Conservation (phyloP, 257 asterid species). For the Ehretia macrophylla region DNA sequence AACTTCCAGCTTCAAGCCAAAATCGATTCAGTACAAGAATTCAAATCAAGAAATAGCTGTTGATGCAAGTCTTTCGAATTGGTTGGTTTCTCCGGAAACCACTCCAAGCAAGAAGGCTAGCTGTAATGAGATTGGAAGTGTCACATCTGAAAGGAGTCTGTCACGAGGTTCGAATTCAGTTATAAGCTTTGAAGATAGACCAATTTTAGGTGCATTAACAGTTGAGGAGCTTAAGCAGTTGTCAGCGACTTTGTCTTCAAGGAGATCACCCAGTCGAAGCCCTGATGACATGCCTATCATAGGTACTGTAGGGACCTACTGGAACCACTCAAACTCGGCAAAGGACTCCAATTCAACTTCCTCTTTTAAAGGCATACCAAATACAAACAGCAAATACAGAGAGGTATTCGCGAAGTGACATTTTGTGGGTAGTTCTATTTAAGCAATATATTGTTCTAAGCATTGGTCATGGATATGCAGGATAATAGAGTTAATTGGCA, state of each 20-base stretch:
- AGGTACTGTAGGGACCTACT: conserved; percentile 88
- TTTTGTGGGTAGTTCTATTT: not conserved
- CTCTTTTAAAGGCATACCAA: conserved; percentile 82
- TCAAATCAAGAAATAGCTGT: conserved; percentile 56
- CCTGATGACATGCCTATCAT: conserved; percentile 91
- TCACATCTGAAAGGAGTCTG: conserved; percentile 22
- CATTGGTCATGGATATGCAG: conserved; percentile 39
- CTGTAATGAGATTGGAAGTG: conserved; percentile 32
- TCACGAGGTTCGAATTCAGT: conserved; percentile 47
- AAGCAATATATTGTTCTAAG: conserved; percentile 10
- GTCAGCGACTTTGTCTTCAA: conserved; percentile 55
- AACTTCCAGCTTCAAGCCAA: conserved; percentile 31
- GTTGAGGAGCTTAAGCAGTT: conserved; percentile 83
- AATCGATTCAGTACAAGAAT: conserved; percentile 29
- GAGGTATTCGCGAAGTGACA: conserved; percentile 42
- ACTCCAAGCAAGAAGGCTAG: conserved; percentile 37
- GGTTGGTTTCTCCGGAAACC: conserved; percentile 62
- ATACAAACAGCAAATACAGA: conserved; percentile 86
- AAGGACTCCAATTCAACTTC: conserved; percentile 39
- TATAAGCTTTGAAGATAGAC: conserved; percentile 76
- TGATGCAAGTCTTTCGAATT: conserved; percentile 88
- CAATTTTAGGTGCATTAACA: conserved; percentile 92
- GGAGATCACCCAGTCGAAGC: conserved; percentile 77
- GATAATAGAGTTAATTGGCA: conserved; percentile 88
- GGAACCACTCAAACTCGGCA: conserved; percentile 48